Conservation (phyloP, 2,329 filamentous ascomycete species). For the Alternaria tenuissima region DNA sequence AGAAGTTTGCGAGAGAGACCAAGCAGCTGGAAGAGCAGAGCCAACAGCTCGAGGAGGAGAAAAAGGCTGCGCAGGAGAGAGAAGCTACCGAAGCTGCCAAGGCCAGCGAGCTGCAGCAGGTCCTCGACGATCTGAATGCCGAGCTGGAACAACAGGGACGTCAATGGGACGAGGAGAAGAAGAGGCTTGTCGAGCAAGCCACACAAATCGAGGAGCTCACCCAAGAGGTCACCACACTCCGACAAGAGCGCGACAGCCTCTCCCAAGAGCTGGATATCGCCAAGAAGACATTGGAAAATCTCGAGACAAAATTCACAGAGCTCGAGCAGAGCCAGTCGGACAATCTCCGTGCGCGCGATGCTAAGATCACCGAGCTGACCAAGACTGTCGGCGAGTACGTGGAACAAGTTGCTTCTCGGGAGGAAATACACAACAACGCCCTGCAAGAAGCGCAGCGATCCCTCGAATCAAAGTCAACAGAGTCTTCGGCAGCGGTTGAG, state of each 20-base stretch:
- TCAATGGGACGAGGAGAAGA: constrained; percentile 49
- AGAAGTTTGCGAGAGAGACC: constrained; percentile 46
- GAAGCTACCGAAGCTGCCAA: constrained; percentile 43
- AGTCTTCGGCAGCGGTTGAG: constrained; percentile 41
- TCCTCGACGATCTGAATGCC: constrained; percentile 45
- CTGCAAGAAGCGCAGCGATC: constrained; percentile 36
- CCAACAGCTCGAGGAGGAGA: constrained; percentile 44
- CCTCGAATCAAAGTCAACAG: constrained; percentile 39
- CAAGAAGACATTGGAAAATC: constrained; percentile 33
- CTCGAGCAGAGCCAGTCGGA: constrained; percentile 42
- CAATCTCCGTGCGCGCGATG: constrained; percentile 37
- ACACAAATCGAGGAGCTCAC: constrained; percentile 38
- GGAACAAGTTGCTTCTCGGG: constrained; percentile 29
- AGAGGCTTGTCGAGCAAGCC: constrained; percentile 45
- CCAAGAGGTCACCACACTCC: constrained; percentile 32
- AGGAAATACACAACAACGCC: constrained; percentile 33
- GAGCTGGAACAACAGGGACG: constrained; percentile 47
- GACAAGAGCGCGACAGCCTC: constrained; percentile 37
- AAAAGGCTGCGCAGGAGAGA: constrained; percentile 40
- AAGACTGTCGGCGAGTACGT: constrained; percentile 37
- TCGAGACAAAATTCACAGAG: constrained; percentile 39
- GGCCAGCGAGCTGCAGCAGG: constrained; percentile 46
- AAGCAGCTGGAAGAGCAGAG: constrained; percentile 44
- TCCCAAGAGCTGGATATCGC: constrained; percentile 32
- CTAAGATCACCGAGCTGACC: constrained; percentile 40